Evolutionary conservation across 1,284 basidiomycete species (phyloP).

Genomic region (Malassezia sp.): DNA sequence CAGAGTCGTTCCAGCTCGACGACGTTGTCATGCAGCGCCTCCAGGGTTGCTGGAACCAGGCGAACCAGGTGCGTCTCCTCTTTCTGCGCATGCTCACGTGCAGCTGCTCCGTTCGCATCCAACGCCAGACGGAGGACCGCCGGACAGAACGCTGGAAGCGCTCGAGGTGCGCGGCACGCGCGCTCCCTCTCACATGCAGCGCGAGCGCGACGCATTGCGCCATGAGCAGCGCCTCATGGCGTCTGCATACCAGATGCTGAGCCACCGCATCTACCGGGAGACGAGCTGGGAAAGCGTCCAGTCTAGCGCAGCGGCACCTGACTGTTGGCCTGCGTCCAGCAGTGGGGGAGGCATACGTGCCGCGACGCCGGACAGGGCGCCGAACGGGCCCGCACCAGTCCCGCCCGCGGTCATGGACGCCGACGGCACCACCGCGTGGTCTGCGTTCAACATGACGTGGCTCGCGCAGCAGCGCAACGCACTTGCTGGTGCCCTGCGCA

Average conservation of each 20-base stretch:
- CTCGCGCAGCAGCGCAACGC: constrained; percentile 11
- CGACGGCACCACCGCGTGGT: background rate
- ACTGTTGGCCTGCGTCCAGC: too few species aligned
- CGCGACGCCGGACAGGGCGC: too few species aligned
- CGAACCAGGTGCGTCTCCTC: background rate
- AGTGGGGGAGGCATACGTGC: too few species aligned
- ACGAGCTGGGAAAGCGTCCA: background rate
- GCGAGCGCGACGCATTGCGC: constrained; percentile 11
- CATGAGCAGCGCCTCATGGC: constrained; percentile 13
- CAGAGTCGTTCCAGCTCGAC: constrained; percentile 4
- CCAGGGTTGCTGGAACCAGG: background rate
- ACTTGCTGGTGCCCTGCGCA: constrained; percentile 3
- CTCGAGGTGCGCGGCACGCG: too few species aligned
- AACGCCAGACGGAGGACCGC: too few species aligned
- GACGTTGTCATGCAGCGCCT: constrained; percentile 6
- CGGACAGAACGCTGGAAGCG: too few species aligned
- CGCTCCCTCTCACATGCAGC: constrained; percentile 5
- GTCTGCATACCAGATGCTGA: constrained; percentile 12
- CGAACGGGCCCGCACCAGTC: too few species aligned
- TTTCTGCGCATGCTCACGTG: too few species aligned
- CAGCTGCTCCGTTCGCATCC: too few species aligned
- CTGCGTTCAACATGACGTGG: constrained; percentile 2
- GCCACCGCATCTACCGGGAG: constrained; percentile 5
- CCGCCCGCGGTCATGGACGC: too few species aligned
- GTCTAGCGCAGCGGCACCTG: background rate